phyloP scores from a whole-genome alignment of 2,329 filamentous ascomycete species.

The Xylaria sp. region DNA sequence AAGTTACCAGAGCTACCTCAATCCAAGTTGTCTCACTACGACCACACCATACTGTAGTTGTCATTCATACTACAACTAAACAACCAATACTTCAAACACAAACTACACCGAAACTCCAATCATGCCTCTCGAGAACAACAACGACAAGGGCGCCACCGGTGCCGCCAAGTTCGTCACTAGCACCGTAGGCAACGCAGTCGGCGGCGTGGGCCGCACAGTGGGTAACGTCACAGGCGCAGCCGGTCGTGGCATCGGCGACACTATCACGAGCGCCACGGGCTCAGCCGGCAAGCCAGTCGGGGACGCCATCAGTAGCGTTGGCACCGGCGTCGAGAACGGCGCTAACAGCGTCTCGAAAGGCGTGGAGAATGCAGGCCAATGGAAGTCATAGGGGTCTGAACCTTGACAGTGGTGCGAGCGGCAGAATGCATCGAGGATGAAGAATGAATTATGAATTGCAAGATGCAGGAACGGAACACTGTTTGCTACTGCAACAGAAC shows the following conservation, averaged over 20 bases:
- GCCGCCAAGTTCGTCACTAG: conserved; percentile 52
- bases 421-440: neutral
- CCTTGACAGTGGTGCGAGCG: neutral
- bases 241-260: conserved; percentile 58
- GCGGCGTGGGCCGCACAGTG: conserved; percentile 48
- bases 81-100: neutral
- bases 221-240: conserved; percentile 55
- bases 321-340: conserved; percentile 58
- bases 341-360: conserved; percentile 57
- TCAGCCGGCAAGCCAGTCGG: conserved; percentile 60
- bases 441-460: neutral
- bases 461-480: neutral
- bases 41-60: neutral
- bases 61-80: neutral
- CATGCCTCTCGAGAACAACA: conserved; percentile 48
- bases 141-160: conserved; percentile 49
- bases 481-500: neutral
- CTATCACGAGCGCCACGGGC: conserved; percentile 58
- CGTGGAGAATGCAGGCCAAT: conserved; percentile 55
- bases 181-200: conserved; percentile 48
- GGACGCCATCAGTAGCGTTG: conserved; percentile 57
- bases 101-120: conserved; percentile 19
- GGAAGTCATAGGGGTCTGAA: conserved; percentile 32
- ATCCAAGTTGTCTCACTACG: neutral
- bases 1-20: neutral